A percentile compares a stretch with the other conserved stretches of the same genome.
Conservation (phyloP, 192 early-diverging fungal species). For the Coemansia sp. region DNA sequence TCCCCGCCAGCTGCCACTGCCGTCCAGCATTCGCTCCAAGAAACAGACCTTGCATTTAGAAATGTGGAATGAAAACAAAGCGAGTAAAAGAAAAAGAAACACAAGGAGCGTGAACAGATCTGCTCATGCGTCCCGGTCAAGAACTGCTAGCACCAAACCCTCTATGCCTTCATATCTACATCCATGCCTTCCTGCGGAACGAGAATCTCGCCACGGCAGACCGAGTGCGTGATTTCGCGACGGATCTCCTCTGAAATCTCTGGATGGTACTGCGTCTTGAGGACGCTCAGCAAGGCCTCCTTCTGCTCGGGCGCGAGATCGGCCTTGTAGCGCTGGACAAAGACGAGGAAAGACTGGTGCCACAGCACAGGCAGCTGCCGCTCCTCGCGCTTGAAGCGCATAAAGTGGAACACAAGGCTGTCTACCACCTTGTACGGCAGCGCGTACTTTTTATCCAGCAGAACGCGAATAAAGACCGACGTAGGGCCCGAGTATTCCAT, state of each 20-base stretch:
- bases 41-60: too few relatives aligned
- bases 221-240: slow-evolving; percentile 76
- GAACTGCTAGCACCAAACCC: not conserved
- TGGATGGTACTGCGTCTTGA: slow-evolving; percentile 76
- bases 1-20: too few relatives aligned
- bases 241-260: slow-evolving; percentile 92
- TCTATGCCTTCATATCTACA: slow-evolving; percentile 26
- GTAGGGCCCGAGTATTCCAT: slow-evolving; percentile 98
- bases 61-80: too few relatives aligned
- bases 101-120: not conserved
- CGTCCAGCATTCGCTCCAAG: too few relatives aligned
- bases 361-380: slow-evolving; percentile 92
- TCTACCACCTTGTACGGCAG: slow-evolving; percentile 97
- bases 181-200: slow-evolving; percentile 60
- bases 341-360: slow-evolving; percentile 95
- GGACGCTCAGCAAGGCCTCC: slow-evolving; percentile 79
- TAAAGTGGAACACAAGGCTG: slow-evolving; percentile 93
- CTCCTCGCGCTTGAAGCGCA: slow-evolving; percentile 82
- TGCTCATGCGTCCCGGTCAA: not conserved
- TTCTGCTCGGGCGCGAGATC: slow-evolving; percentile 94
- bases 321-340: slow-evolving; percentile 96
- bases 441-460: slow-evolving; percentile 98
- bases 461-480: slow-evolving; percentile 89
- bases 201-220: slow-evolving; percentile 70
- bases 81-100: not conserved